Conservation (phyloP, 371 early-diverging fungal species). For the Rhizomucor pusillus region DNA sequence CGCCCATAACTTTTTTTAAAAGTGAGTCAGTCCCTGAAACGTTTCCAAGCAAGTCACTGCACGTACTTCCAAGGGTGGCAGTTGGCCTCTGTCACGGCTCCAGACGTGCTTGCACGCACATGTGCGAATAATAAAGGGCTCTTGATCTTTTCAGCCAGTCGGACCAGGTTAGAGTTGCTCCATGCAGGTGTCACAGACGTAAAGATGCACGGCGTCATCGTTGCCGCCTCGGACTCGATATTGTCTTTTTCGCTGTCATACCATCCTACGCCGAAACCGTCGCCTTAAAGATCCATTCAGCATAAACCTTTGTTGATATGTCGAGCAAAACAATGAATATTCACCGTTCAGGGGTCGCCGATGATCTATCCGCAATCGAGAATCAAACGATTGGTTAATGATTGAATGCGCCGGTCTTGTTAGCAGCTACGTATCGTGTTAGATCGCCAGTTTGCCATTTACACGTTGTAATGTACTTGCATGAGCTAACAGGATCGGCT, state of each 20-base stretch:
- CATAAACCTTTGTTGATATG: background rate
- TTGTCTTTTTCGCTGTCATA: conserved; percentile 57
- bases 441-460: background rate
- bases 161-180: conserved; percentile 79
- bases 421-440: conserved; percentile 35
- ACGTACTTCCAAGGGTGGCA: conserved; percentile 77
- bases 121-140: conserved; percentile 83
- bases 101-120: conserved; percentile 80
- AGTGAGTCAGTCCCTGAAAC: background rate
- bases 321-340: background rate
- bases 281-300: conserved; percentile 43
- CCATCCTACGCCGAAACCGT: conserved; percentile 88
- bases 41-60: background rate
- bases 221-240: conserved; percentile 17
- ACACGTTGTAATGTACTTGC: conserved; percentile 21
- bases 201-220: conserved; percentile 76
- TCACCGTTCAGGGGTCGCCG: conserved; percentile 72
- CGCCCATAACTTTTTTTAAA: conserved; percentile 55
- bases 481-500: conserved; percentile 73
- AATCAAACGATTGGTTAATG: conserved; percentile 80
- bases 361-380: conserved; percentile 64
- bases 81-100: conserved; percentile 79
- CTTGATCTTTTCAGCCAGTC: conserved; percentile 79
- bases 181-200: conserved; percentile 87
- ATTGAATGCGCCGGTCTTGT: conserved; percentile 83